phyloP scores from a whole-genome alignment of 2,329 filamentous ascomycete species.

The Nemania abortiva region DNA sequence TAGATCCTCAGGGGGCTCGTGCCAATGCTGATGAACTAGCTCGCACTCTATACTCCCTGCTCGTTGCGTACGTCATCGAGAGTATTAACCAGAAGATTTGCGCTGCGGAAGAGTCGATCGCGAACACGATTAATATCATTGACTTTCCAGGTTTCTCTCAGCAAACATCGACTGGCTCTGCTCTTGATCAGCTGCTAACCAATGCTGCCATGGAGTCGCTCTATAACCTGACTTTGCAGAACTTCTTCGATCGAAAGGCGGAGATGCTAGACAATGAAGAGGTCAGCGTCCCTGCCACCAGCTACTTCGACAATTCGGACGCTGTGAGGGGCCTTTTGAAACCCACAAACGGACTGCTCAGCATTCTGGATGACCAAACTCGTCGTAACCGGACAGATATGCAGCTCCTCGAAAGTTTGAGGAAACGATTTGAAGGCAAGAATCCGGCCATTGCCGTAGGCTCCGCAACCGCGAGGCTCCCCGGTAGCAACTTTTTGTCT shows the following conservation, averaged over 20 bases:
- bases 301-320: conserved; percentile 98
- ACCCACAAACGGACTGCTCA: conserved; percentile 89
- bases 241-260: conserved; percentile 94
- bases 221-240: conserved; percentile 93
- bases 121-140: conserved; percentile 93
- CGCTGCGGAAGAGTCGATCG: conserved; percentile 86
- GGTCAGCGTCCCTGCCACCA: conserved; percentile 87
- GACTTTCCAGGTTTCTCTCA: conserved; percentile 97
- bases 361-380: conserved; percentile 96
- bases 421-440: conserved; percentile 94
- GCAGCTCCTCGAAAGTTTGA: conserved; percentile 89
- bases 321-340: conserved; percentile 93
- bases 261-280: conserved; percentile 96
- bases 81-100: conserved; percentile 90
- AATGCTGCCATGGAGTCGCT: conserved; percentile 93
- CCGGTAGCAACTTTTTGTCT: conserved; percentile 90
- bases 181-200: conserved; percentile 91
- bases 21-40: conserved; percentile 95
- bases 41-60: conserved; percentile 89
- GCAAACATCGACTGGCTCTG: conserved; percentile 82
- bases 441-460: conserved; percentile 89
- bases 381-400: conserved; percentile 87
- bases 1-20: conserved; percentile 90
- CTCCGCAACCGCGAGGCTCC: conserved; percentile 78
- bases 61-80: conserved; percentile 95